phyloP scores from a whole-genome alignment of 495 filamentous ascomycete genomes.

The Niebla homalea region DNA sequence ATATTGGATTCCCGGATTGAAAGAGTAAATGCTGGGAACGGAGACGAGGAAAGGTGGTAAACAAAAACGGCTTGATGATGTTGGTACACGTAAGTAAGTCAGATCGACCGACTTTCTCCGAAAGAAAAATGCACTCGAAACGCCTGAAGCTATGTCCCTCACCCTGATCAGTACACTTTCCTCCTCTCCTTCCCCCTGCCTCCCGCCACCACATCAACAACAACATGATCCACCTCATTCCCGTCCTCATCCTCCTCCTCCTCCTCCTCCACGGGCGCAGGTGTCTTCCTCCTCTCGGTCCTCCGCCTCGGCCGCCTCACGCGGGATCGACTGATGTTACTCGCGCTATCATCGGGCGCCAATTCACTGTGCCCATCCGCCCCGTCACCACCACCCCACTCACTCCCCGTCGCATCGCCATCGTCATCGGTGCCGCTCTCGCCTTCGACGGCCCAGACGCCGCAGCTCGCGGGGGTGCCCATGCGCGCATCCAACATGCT shows the following conservation, averaged over 20 bases:
- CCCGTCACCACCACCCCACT: conserved; percentile 47
- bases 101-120: no score
- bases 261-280: conserved; percentile 73
- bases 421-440: conserved; percentile 50
- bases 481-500: conserved; percentile 35
- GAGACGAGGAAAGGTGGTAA: no score
- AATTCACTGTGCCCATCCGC: conserved; percentile 14
- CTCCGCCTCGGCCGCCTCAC: conserved; percentile 54
- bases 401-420: conserved; percentile 46
- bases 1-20: no score
- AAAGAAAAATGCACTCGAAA: no score
- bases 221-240: background rate
- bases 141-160: no score
- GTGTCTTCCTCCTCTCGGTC: conserved; percentile 66
- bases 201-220: background rate
- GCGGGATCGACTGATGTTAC: conserved; percentile 70
- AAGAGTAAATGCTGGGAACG: no score
- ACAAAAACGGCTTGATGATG: no score
- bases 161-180: background rate
- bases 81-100: no score
- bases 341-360: conserved; percentile 56
- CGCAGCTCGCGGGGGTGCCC: conserved; percentile 41
- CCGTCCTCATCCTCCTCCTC: conserved; percentile 30
- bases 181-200: background rate
- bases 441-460: conserved; percentile 22